Conservation (phyloP, 371 early-diverging fungal genomes). For the Zopfochytrium polystomum region DNA sequence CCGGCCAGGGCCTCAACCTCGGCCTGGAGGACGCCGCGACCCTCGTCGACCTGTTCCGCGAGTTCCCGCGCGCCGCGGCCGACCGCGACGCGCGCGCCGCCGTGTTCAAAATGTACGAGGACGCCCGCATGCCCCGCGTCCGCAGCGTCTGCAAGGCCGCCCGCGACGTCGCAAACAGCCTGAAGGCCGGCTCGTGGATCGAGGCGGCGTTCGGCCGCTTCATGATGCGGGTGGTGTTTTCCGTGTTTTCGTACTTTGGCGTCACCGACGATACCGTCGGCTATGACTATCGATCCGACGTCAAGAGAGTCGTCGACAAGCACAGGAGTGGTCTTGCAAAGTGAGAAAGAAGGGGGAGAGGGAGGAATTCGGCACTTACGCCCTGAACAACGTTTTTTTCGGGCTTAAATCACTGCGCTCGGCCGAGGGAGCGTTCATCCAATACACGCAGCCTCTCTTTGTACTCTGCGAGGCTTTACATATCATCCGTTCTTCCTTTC, state of each 20-base stretch:
- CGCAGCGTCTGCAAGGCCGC: background rate
- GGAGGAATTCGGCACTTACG: no score
- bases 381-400: no score
- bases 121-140: conserved; percentile 10
- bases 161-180: conserved; percentile 7
- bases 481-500: no score
- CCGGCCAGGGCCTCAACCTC: conserved; percentile 22
- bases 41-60: conserved; percentile 16
- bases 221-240: conserved; percentile 12
- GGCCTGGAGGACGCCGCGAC: conserved; percentile 17
- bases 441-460: no score
- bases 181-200: background rate
- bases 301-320: conserved; percentile 2
- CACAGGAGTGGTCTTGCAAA: no score
- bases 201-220: conserved; percentile 2
- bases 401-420: no score
- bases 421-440: no score
- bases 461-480: no score
- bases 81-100: background rate
- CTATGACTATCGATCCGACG: conserved; percentile 6
- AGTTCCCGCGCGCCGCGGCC: background rate
- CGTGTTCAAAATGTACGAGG: conserved; percentile 12
- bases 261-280: background rate
- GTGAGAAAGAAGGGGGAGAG: no score
- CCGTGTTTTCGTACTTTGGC: background rate